Percentiles rank a stretch among this genome's conserved stretches.
phyloP scores from a whole-genome alignment of 78 protist genomes.

The Goniomonas avonlea region DNA sequence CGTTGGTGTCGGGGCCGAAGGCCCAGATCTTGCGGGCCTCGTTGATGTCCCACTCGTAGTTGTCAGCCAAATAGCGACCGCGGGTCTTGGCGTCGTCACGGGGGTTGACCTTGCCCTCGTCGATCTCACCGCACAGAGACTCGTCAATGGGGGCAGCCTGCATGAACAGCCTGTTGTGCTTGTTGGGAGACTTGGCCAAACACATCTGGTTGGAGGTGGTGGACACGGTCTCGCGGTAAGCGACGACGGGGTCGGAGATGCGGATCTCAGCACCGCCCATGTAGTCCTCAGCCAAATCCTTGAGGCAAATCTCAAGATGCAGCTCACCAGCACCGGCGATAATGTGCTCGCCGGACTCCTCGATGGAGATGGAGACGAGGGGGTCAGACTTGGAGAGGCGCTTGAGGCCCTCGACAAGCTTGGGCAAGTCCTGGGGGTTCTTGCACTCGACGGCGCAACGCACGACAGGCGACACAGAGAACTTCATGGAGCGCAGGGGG shows the following conservation, averaged over 20 bases:
- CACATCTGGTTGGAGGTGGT: slow-evolving; percentile 48
- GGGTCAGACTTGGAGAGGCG: slow-evolving; percentile 93
- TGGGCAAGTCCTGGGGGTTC: slow-evolving; percentile 66
- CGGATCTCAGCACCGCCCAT: slow-evolving; percentile 71
- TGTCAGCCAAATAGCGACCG: slow-evolving; percentile 67
- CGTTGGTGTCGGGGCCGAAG: slow-evolving; percentile 93
- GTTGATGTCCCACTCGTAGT: slow-evolving; percentile 72
- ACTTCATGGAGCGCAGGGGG: slow-evolving; percentile 93
- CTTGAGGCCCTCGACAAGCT: slow-evolving; percentile 96
- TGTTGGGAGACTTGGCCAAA: slow-evolving; percentile 98
- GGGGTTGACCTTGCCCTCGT: slow-evolving; percentile 51
- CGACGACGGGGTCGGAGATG: slow-evolving; percentile 96
- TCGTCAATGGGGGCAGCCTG: slow-evolving; percentile 82
- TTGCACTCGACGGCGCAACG: slow-evolving; percentile 97
- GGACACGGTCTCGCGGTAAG: slow-evolving; percentile 88
- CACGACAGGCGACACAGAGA: slow-evolving; percentile 98
- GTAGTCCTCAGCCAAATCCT: slow-evolving; percentile 94
- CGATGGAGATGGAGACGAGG: slow-evolving; percentile 71
- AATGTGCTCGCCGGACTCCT: slow-evolving; percentile 98
- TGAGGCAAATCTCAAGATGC: slow-evolving; percentile 96
- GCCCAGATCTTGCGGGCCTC: slow-evolving; percentile 92
- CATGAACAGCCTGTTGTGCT: slow-evolving; percentile 96
- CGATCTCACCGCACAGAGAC: slow-evolving; percentile 83
- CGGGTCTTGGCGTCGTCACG: slow-evolving; percentile 70
- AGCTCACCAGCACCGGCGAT: slow-evolving; percentile 99